These are phyloP conservation scores for Emmonsiellopsis sp. DNA, from an alignment of 2,329 filamentous ascomycete species.

Conservation along the genomic window DNA sequence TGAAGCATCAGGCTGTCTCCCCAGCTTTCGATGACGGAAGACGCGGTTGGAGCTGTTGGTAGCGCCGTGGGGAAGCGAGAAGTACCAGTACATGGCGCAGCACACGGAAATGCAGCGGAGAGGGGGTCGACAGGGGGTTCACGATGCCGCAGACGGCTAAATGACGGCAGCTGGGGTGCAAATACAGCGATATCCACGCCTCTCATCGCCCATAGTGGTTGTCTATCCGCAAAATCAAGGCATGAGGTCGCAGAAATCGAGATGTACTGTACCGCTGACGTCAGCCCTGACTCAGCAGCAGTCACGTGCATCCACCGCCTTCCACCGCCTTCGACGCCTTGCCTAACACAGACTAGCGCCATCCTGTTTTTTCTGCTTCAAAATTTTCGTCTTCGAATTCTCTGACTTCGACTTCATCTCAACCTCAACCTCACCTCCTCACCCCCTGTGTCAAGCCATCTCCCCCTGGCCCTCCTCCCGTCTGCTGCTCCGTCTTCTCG, in stretches of 20 bases:
- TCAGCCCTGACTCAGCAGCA: neutral
- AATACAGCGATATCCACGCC: no score
- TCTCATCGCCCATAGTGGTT: no score
- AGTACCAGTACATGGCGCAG: neutral
- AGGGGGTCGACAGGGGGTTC: neutral
- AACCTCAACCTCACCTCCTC: constrained; percentile 16
- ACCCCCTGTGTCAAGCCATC: neutral
- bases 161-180: no score
- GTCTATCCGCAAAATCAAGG: no score
- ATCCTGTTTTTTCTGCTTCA: constrained; percentile 3
- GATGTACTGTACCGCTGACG: neutral
- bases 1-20: no score
- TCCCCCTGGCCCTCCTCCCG: neutral
- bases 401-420: constrained; percentile 21
- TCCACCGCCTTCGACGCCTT: neutral
- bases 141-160: no score
- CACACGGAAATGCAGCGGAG: neutral
- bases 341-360: neutral
- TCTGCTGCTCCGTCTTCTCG: constrained; percentile 12
- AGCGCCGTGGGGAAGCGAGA: neutral
- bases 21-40: constrained; percentile 5
- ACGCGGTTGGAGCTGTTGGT: neutral
- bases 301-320: neutral
- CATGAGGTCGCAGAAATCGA: no score
- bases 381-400: constrained; percentile 6